A percentile compares a stretch with the other conserved stretches of the same genome.
Conservation (phyloP, 106 monocot species). For the Apostasia shenzhenica region DNA sequence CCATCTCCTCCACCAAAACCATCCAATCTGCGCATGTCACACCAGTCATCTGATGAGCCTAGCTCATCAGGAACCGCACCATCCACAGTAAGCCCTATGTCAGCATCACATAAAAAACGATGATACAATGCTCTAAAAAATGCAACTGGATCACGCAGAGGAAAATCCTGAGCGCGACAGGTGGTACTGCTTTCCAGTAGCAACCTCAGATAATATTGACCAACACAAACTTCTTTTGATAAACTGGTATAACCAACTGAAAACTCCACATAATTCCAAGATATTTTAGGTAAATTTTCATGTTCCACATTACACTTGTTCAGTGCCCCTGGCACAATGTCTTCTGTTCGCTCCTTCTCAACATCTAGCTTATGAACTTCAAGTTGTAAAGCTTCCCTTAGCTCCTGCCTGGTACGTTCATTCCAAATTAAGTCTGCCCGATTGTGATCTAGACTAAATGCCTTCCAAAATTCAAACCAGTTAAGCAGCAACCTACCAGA, state of each 20-base stretch:
- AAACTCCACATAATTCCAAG: constrained; percentile 97
- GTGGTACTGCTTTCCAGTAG: constrained; percentile 80
- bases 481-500: constrained; percentile 93
- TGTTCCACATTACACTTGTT: constrained; percentile 30
- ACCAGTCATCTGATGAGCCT: constrained; percentile 98
- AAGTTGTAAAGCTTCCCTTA: constrained; percentile 79
- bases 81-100: constrained; percentile 91
- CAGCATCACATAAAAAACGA: constrained; percentile 96
- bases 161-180: constrained; percentile 81
- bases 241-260: constrained; percentile 84
- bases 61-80: constrained; percentile 95
- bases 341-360: constrained; percentile 93
- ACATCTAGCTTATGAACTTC: constrained; percentile 99
- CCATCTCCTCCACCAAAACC: constrained; percentile 99
- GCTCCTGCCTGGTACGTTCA: constrained; percentile 92
- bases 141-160: constrained; percentile 83
- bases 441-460: constrained; percentile 93
- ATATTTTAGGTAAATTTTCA: constrained; percentile 63
- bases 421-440: constrained; percentile 99
- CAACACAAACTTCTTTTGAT: constrained; percentile 99
- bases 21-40: constrained; percentile 95
- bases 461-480: constrained; percentile 97
- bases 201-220: constrained; percentile 92
- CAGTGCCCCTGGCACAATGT: constrained; percentile 74
- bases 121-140: constrained; percentile 98